A percentile compares a stretch with the other conserved stretches of the same genome.
These are phyloP conservation scores for Tanacetum coccineum DNA, from an alignment of 129 eudicot genomes.

Conservation along the genomic window DNA sequence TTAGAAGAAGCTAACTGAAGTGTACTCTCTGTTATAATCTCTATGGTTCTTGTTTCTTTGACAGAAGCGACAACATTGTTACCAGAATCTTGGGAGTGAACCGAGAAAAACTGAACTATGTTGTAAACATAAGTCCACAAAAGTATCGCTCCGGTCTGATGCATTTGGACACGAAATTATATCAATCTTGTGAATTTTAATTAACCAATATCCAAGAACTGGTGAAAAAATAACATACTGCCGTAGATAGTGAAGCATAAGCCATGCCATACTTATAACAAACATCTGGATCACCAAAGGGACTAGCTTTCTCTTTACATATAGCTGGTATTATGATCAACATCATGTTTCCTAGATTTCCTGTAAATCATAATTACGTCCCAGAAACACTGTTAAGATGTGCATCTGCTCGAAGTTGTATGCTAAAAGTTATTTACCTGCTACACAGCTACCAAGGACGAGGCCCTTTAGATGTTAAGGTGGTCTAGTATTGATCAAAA, in stretches of 20 bases:
- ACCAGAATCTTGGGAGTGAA: conserved; percentile 8
- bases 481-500: conserved; percentile 51
- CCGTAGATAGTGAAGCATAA: conserved; percentile 89
- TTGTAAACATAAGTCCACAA: conserved; percentile 55
- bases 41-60: neutral
- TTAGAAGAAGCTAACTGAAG: conserved; percentile 23
- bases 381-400: no score
- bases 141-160: conserved; percentile 52
- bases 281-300: conserved; percentile 69
- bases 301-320: conserved; percentile 78
- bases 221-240: conserved; percentile 39
- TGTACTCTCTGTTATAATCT: conserved; percentile 17
- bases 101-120: conserved; percentile 41
- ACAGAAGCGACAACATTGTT: no score
- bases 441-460: conserved; percentile 66
- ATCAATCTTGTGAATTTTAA: no score
- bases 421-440: conserved; percentile 39
- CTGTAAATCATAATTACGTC: no score
- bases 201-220: neutral
- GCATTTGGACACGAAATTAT: no score
- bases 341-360: conserved; percentile 80
- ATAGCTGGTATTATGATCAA: conserved; percentile 83
- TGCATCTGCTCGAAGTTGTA: neutral
- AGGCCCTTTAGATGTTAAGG: conserved; percentile 80
- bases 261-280: conserved; percentile 58